Conservation (phyloP, 495 filamentous ascomycete genomes). For the Tuber umbilicatum region DNA sequence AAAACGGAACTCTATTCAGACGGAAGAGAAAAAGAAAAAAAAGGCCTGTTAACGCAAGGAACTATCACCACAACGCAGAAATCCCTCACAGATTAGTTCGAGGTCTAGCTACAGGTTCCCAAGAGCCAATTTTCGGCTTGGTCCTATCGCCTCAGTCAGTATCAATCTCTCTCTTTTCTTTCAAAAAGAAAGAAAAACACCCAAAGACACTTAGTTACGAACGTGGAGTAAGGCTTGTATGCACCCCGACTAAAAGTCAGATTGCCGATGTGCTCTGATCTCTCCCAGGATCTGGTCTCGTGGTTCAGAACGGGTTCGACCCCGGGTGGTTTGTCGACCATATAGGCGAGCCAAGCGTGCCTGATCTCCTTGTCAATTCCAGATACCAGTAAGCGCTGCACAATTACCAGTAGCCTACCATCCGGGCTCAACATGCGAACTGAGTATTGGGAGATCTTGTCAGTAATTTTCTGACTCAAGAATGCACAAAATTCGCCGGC, state of each 20-base stretch:
- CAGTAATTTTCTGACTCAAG: background rate
- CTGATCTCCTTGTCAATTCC: conserved; percentile 42
- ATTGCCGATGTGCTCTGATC: conserved; percentile 65
- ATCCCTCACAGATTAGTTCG: conserved; percentile 36
- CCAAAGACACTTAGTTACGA: conserved; percentile 43
- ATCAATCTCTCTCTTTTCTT: conserved; percentile 35
- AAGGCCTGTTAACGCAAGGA: background rate
- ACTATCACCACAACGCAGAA: background rate
- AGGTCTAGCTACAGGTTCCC: conserved; percentile 46
- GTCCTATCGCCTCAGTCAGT: conserved; percentile 27
- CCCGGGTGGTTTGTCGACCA: conserved; percentile 77
- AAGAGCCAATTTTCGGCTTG: conserved; percentile 48
- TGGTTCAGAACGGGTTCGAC: conserved; percentile 65
- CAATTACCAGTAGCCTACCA: conserved; percentile 52
- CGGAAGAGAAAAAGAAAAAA: background rate
- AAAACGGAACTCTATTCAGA: conserved; percentile 9
- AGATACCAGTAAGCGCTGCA: conserved; percentile 5
- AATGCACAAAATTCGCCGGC: background rate
- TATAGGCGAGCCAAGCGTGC: conserved; percentile 96
- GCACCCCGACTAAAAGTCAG: conserved; percentile 66
- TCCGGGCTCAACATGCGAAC: conserved; percentile 83
- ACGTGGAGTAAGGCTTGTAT: conserved; percentile 94
- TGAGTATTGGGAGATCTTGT: conserved; percentile 34
- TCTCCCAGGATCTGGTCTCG: conserved; percentile 65
- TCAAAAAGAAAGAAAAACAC: too few species aligned